phyloP scores from a whole-genome alignment of 176 grass and related monocot species.

The Oryza australiensis region DNA sequence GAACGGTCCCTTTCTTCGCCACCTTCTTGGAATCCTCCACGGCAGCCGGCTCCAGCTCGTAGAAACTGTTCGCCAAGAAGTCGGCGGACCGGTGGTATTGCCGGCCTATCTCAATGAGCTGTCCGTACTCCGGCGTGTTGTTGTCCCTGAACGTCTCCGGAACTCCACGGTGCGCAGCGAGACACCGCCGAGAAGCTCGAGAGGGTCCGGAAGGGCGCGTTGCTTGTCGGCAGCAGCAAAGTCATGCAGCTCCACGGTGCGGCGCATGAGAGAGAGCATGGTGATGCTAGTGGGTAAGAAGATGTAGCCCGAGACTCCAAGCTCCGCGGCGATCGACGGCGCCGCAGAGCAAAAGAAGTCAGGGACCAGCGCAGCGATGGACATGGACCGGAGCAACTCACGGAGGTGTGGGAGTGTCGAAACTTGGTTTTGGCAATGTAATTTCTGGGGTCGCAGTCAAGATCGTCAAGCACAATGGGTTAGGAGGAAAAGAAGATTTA shows the following conservation, averaged over 20 bases:
- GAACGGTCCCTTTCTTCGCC: no score
- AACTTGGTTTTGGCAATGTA: no score
- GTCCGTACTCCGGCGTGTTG: background rate
- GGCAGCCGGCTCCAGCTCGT: no score
- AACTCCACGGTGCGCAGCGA: no score
- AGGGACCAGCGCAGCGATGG: constrained; percentile 31
- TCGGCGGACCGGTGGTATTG: constrained; percentile 24
- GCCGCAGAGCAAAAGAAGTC: constrained; percentile 37
- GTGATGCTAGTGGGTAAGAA: constrained; percentile 44
- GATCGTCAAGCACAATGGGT: no score
- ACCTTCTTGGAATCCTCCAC: no score
- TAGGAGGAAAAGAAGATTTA: no score
- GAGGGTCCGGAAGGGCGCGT: constrained; percentile 28
- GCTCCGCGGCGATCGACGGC: constrained; percentile 37
- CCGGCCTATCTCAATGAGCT: background rate
- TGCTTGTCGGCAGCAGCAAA: constrained; percentile 20
- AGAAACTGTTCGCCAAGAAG: constrained; percentile 39
- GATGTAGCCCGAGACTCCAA: constrained; percentile 50
- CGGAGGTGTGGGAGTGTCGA: constrained; percentile 26
- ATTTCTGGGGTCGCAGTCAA: no score
- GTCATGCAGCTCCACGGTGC: constrained; percentile 30
- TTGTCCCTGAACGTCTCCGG: no score
- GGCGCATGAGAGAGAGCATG: constrained; percentile 18
- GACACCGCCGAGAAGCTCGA: constrained; percentile 39
- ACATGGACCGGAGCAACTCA: constrained; percentile 1